Evolutionary conservation across 2,329 filamentous ascomycete species (phyloP).

Genomic region (Verticillium nonalfalfae): DNA sequence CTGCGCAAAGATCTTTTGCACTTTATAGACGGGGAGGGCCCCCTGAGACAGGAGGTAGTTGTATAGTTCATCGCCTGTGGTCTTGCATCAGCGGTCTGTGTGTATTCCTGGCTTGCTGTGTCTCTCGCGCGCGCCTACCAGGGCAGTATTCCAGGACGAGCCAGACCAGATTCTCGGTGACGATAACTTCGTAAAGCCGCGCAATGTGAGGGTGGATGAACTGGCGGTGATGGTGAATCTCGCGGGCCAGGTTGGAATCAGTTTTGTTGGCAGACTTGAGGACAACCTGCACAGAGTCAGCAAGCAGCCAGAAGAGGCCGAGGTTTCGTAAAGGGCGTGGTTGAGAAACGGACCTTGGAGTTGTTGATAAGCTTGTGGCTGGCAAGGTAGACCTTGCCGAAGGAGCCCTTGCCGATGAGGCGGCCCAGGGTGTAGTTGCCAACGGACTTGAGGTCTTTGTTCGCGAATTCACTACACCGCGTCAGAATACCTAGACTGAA

Average conservation of each 20-base stretch:
- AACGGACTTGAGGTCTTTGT: constrained; percentile 82
- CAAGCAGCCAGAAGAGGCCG: not conserved
- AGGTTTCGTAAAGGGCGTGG: too few relatives aligned
- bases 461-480: constrained; percentile 77
- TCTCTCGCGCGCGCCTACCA: constrained; percentile 43
- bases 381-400: constrained; percentile 96
- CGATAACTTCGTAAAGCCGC: constrained; percentile 93
- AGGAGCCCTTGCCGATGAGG: constrained; percentile 94
- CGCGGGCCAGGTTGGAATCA: constrained; percentile 89
- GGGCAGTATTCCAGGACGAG: constrained; percentile 94
- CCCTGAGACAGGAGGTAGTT: constrained; percentile 89
- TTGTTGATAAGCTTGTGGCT: constrained; percentile 97
- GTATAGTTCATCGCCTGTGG: constrained; percentile 85
- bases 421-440: constrained; percentile 91
- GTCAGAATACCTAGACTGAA: not conserved
- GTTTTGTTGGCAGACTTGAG: constrained; percentile 97
- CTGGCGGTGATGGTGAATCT: constrained; percentile 97
- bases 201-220: constrained; percentile 98
- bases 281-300: constrained; percentile 62
- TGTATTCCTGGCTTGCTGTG: not conserved
- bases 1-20: constrained; percentile 93
- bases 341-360: constrained; percentile 64
- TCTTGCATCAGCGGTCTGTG: constrained; percentile 17
- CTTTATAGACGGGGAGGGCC: constrained; percentile 74
- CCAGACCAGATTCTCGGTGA: constrained; percentile 93